phyloP scores from a whole-genome alignment of 1,139 yeast species.

The Diutina neorugosa region DNA sequence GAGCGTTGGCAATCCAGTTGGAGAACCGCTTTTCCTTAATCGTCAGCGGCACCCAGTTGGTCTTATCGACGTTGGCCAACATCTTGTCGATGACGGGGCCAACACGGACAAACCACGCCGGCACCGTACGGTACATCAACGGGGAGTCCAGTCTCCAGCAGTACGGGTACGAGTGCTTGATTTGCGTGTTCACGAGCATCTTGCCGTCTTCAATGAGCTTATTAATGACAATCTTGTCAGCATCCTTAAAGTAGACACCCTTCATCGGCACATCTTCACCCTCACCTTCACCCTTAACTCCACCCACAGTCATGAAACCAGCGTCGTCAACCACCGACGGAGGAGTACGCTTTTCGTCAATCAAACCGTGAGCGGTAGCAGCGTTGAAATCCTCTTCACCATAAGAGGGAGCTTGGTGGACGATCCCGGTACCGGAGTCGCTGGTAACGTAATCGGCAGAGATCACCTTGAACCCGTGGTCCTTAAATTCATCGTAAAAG shows the following conservation, averaged over 20 bases:
- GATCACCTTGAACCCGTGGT: conserved; percentile 70
- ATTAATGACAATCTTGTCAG: conserved; percentile 85
- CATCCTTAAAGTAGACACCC: conserved; percentile 89
- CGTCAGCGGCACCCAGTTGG: conserved; percentile 88
- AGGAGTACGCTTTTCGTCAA: conserved; percentile 54
- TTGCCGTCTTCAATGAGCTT: conserved; percentile 68
- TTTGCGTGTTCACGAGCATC: conserved; percentile 64
- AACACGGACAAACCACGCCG: conserved; percentile 96
- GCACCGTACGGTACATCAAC: conserved; percentile 86
- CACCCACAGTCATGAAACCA: conserved; percentile 62
- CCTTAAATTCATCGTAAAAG: conserved; percentile 65
- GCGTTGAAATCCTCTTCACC: conserved; percentile 97
- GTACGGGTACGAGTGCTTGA: conserved; percentile 95
- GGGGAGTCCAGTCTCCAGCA: conserved; percentile 99
- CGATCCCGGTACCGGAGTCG: conserved; percentile 98
- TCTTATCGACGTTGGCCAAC: conserved; percentile 72
- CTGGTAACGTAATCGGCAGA: conserved; percentile 75
- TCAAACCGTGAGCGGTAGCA: conserved; percentile 64
- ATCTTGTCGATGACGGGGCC: conserved; percentile 79
- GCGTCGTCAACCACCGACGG: conserved; percentile 93
- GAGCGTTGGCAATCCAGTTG: conserved; percentile 96
- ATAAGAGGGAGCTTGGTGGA: conserved; percentile 96
- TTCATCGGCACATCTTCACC: conserved; percentile 62
- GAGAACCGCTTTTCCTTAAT: conserved; percentile 92
- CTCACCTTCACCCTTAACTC: too few species aligned